phyloP scores from a whole-genome alignment of 805 yeast species.

The Blastobotrys robertii region DNA sequence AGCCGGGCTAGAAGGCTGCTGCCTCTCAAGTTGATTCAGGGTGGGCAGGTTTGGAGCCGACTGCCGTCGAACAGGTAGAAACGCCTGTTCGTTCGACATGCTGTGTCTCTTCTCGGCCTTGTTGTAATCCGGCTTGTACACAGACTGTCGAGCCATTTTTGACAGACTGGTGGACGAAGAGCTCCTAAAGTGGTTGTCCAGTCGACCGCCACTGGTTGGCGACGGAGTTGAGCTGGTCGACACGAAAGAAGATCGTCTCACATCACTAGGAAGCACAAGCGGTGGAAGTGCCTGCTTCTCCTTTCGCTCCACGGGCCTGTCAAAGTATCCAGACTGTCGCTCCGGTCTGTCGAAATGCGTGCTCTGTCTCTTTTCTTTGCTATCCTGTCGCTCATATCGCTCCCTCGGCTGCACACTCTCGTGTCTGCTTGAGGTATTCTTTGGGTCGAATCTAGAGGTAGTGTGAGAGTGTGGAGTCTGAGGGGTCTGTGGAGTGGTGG shows the following conservation, averaged over 20 bases:
- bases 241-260: constrained; percentile 12
- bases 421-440: too few relatives aligned
- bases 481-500: too few relatives aligned
- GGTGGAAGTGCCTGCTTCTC: constrained; percentile 5
- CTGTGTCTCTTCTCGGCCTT: background rate
- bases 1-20: background rate
- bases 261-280: constrained; percentile 17
- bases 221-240: constrained; percentile 8
- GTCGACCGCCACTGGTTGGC: constrained; percentile 1
- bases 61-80: background rate
- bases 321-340: background rate
- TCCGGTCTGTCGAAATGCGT: too few relatives aligned
- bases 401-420: too few relatives aligned
- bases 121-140: background rate
- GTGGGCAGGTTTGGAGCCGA: background rate
- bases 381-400: too few relatives aligned
- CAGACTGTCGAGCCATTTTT: background rate
- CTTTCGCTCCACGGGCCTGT: background rate
- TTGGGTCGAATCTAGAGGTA: too few relatives aligned
- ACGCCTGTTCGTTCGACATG: background rate
- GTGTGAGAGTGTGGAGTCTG: too few relatives aligned
- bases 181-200: background rate
- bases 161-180: background rate
- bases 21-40: too few relatives aligned
- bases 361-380: too few relatives aligned